These are phyloP conservation scores for Colletotrichum filicis DNA, from an alignment of 2,329 filamentous ascomycete genomes.

Conservation along the genomic window DNA sequence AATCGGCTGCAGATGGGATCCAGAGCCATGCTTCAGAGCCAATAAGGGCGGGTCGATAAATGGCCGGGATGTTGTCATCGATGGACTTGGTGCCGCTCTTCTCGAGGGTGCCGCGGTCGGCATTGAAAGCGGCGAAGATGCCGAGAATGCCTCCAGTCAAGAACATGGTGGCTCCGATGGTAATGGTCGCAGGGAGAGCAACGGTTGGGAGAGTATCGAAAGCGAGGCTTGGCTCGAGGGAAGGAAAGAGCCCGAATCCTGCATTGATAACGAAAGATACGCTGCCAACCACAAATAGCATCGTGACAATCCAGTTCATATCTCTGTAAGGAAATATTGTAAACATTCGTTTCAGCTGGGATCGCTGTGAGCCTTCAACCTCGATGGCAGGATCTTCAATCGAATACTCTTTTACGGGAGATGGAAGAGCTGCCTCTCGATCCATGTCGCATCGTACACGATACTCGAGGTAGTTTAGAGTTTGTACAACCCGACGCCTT, in stretches of 20 bases:
- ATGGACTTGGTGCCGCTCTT: not conserved
- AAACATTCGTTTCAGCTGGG: slow-evolving; percentile 1
- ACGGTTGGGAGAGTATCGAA: not conserved
- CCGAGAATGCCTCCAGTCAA: not conserved
- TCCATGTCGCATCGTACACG: not conserved
- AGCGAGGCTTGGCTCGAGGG: not conserved
- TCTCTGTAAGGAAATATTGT: slow-evolving; percentile 11
- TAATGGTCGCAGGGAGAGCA: not conserved
- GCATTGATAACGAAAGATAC: not conserved
- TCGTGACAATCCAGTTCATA: slow-evolving; percentile 15
- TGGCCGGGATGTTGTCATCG: not conserved
- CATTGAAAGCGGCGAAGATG: slow-evolving; percentile 6
- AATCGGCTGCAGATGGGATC: not conserved
- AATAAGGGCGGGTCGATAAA: slow-evolving; percentile 9
- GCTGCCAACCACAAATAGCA: slow-evolving; percentile 12
- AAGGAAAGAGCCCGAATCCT: not conserved
- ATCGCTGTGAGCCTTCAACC: not conserved
- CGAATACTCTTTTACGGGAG: slow-evolving; percentile 3
- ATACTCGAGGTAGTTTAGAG: slow-evolving; percentile 4
- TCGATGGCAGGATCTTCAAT: not conserved
- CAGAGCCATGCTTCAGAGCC: slow-evolving; percentile 5
- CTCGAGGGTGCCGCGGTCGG: slow-evolving; percentile 7
- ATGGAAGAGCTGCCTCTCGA: not conserved
- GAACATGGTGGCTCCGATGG: not conserved
- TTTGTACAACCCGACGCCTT: not conserved